Base-by-base conservation (phyloP, 2,329 filamentous ascomycete species). In the Pezicula radicicola region DNA sequence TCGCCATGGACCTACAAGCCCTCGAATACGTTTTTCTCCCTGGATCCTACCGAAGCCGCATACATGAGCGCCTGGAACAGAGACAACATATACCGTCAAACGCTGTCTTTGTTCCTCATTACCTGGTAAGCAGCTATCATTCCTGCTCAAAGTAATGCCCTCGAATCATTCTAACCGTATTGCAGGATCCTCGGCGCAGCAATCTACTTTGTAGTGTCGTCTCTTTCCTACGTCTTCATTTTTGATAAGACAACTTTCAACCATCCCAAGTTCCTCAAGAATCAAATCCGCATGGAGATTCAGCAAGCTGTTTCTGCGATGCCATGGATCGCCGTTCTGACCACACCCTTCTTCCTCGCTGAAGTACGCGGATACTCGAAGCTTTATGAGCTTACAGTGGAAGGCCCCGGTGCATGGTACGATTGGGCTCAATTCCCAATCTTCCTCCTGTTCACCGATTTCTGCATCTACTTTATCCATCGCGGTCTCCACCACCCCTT, bases 221-320 rank as follows among this genome's bases (percentile, higher is more conserved):
- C 85, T 6, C 77, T 95, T 16, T 96, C 91, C 15, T 97, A 95
- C 73, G 64, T 87, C 65, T 87, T 96, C 73, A 79, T 97, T 66
- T 97, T 96, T 75, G 92, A 97, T 73, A 94, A 97, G 72, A 81
- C 84, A 40, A 94, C 89, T 42, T 84, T 93, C 72, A 77, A 90
- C 48, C 93, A 97, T 70, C 93, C 93, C 45, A 94, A 94, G 67
- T 97, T 93, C 71, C 86, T 97, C 66, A 95, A 94, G 75, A 93
- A 96, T 72, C 93, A 97, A 71, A 87, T 97, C 58, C 76, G 79
- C 54, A 81, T 91, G 63, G 93, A 97, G 70, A 96, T 97, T 64
- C 76, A 77, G 58, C 91, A 96, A 73, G 85, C 92, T 56, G 83
- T 86, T 72, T 70, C 72, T 44, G 78, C 91, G 36, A 85, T 97